phyloP scores from a whole-genome alignment of 805 yeast species.

The Saccharomyces mikatae region DNA sequence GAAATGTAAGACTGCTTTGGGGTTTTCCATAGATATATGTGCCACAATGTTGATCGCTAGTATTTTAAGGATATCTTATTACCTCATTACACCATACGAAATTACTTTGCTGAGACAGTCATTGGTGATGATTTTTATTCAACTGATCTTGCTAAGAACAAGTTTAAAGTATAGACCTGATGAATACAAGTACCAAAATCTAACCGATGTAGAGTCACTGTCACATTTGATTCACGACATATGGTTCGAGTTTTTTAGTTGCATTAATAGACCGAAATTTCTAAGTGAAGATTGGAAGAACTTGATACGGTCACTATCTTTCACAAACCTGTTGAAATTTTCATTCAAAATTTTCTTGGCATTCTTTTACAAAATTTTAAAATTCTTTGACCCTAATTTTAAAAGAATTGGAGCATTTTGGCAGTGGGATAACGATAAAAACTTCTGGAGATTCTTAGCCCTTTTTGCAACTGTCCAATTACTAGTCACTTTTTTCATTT shows the following conservation, averaged over 20 bases:
- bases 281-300: slow-evolving; percentile 27
- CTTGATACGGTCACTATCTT: slow-evolving; percentile 16
- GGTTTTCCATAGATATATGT: slow-evolving; percentile 88
- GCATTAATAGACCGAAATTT: slow-evolving; percentile 10
- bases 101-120: slow-evolving; percentile 71
- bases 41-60: slow-evolving; percentile 82
- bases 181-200: slow-evolving; percentile 33
- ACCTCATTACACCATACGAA: slow-evolving; percentile 74
- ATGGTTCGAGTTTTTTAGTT: slow-evolving; percentile 28
- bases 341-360: slow-evolving; percentile 21
- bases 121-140: slow-evolving; percentile 77
- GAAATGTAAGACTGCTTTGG: slow-evolving; percentile 55
- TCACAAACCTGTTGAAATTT: slow-evolving; percentile 17
- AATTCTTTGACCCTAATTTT: slow-evolving; percentile 64
- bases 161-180: slow-evolving; percentile 52
- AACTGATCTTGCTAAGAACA: slow-evolving; percentile 51
- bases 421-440: slow-evolving; percentile 68
- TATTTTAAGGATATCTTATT: slow-evolving; percentile 65
- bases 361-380: slow-evolving; percentile 35
- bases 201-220: slow-evolving; percentile 31
- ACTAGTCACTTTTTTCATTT: slow-evolving; percentile 23
- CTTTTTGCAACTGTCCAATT: slow-evolving; percentile 38
- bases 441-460: slow-evolving; percentile 57
- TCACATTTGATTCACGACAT: slow-evolving; percentile 25
- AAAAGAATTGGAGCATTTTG: slow-evolving; percentile 62